Percentiles rank a stretch among this genome's conserved stretches.
These are phyloP conservation scores for Huntiella decipiens DNA, from an alignment of 2,329 filamentous ascomycete species.

Conservation along the genomic window DNA sequence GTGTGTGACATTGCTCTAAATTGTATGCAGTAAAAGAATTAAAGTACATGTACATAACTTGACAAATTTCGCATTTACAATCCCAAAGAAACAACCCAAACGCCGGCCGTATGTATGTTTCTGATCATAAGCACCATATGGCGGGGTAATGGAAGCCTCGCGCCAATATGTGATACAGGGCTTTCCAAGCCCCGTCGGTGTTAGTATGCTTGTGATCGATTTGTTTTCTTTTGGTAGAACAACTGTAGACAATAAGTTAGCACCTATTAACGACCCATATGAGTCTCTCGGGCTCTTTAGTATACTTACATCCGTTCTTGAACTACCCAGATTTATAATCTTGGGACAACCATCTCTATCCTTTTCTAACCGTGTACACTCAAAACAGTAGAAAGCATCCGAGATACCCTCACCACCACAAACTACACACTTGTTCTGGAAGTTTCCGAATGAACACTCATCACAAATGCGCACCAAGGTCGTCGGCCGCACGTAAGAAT, in stretches of 20 bases:
- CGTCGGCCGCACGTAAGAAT: slow-evolving; percentile 94
- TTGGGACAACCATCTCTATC: slow-evolving; percentile 95
- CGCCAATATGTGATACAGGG: not conserved
- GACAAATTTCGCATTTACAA: not conserved
- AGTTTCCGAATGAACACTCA: slow-evolving; percentile 98
- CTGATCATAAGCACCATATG: slow-evolving; percentile 6
- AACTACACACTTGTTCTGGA: slow-evolving; percentile 98
- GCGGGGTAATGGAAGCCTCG: not conserved
- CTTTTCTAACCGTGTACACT: slow-evolving; percentile 92
- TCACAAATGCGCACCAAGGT: slow-evolving; percentile 97
- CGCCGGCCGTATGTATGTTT: slow-evolving; percentile 1
- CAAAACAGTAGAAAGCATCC: slow-evolving; percentile 98
- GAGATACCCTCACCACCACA: slow-evolving; percentile 96
- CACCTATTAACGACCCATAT: slow-evolving; percentile 2
- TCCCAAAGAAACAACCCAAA: slow-evolving; percentile 3
- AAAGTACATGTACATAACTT: not conserved
- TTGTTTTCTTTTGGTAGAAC: slow-evolving; percentile 49
- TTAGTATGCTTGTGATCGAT: slow-evolving; percentile 37
- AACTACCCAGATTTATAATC: slow-evolving; percentile 96
- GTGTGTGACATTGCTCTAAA: not conserved
- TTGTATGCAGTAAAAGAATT: not conserved
- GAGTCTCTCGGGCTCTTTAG: too few relatives aligned
- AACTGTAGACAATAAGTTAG: slow-evolving; percentile 23
- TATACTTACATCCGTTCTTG: slow-evolving; percentile 64
- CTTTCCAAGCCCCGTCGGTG: slow-evolving; percentile 24